Base-by-base conservation (phyloP, 805 yeast species). In the Nakazawaea laoshanensis region DNA sequence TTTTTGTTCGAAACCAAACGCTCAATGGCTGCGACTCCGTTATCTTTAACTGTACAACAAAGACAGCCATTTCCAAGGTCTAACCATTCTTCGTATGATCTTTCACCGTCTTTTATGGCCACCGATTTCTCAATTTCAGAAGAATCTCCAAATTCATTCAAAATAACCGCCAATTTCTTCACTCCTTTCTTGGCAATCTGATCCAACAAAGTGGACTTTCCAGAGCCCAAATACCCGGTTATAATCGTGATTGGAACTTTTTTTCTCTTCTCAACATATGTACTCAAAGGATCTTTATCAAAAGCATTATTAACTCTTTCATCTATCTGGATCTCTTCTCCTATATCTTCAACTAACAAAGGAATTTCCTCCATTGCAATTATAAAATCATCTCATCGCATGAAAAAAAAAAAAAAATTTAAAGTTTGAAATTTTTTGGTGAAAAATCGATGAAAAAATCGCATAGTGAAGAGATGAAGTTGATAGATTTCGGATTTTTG, bases 61-160 rank as follows among this genome's bases (percentile, higher is more conserved):
- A 92, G 64, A 54, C 98, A 92, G 2, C 98, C 98, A 50, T 92
- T 92, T 1, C 96, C 97, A 21, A 92, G 61, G 52, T 92, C 98
- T 3, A 92, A 64, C 98, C 98, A 92, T 49, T 92, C 96, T 46
- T 87, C 84, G 32, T 83, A 79, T 3, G 75, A 60, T 3, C 65
- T 59, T 7, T 62, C 63, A 7, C 69, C 65, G 37, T 59, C 63
- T 32, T 66, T 63, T 7, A 89, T 77, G 0, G 94, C 81, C 36
- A 92, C 66, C 1, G 94, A 71, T 50, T 83, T 82, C 52, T 92
- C 98, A 41, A 92, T 87, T 30, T 78, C 94, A 13, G 86, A 70
- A 0, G 96, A 77, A 53, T 85, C 94, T 10, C 95, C 95, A 63
- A 85, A 85, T 54, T 88, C 96, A 57, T 89, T 89, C 47, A 92